These are phyloP conservation scores for Kuraishia molischiana DNA, from an alignment of 805 yeast species.

Conservation along the genomic window DNA sequence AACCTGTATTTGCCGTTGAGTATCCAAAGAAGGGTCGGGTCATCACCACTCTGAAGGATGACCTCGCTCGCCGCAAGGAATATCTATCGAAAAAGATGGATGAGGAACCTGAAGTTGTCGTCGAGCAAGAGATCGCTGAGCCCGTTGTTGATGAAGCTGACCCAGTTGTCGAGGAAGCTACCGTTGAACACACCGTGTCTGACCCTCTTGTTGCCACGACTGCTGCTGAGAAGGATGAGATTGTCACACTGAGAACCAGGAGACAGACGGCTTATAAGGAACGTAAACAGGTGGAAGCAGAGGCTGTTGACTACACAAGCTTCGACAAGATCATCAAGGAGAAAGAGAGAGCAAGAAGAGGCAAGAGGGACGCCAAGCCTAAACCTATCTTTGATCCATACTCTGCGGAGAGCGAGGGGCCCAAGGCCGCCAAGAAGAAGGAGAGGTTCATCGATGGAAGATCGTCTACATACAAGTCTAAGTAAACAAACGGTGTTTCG, in stretches of 20 bases:
- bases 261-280: not conserved
- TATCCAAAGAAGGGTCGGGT: not conserved
- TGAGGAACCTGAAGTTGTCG: not conserved
- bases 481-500: not conserved
- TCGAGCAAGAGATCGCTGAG: not conserved
- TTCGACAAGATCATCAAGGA: conserved; percentile 1
- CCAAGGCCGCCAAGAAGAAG: conserved; percentile 38
- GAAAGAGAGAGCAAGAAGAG: conserved; percentile 2
- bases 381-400: conserved; percentile 6
- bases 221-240: not conserved
- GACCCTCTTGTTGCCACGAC: not conserved
- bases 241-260: not conserved
- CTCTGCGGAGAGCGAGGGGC: conserved; percentile 32
- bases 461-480: not conserved
- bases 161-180: not conserved
- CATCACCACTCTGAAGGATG: not conserved
- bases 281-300: not conserved
- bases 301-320: not conserved
- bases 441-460: conserved; percentile 8
- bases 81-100: not conserved
- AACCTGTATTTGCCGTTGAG: not conserved
- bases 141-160: not conserved
- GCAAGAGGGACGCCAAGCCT: conserved; percentile 3
- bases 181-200: not conserved
- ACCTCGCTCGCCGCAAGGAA: not conserved